phyloP scores from a whole-genome alignment of 176 grass and related monocot genomes.

The Pontederia paniculata region DNA sequence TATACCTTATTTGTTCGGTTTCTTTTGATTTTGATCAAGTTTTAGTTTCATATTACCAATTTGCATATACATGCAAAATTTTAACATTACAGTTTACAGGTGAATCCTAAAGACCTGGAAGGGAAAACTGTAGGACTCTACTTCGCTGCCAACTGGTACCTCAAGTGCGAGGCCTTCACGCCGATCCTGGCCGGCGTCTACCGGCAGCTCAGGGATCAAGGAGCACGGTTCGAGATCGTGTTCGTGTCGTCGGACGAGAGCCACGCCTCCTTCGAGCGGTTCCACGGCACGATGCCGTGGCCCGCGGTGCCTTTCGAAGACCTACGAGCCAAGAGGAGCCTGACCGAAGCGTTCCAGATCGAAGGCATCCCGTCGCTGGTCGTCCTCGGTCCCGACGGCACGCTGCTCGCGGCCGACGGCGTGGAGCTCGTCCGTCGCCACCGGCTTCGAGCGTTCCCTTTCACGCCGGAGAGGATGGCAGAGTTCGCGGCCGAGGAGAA shows the following conservation, averaged over 20 bases:
- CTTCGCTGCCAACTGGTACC: slow-evolving; percentile 61
- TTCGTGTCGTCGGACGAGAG: slow-evolving; percentile 58
- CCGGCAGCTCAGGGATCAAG: slow-evolving; percentile 18
- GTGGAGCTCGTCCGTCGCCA: slow-evolving; percentile 43
- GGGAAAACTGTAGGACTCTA: slow-evolving; percentile 47
- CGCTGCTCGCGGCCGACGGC: slow-evolving; percentile 18
- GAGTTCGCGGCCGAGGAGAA: slow-evolving; percentile 42
- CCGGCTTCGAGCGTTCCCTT: slow-evolving; percentile 39
- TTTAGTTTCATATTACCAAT: not conserved
- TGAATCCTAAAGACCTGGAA: slow-evolving; percentile 27
- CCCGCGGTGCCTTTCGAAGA: slow-evolving; percentile 46
- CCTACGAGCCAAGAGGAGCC: slow-evolving; percentile 34
- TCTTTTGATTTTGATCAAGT: no score
- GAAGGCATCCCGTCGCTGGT: slow-evolving; percentile 56
- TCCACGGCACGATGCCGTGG: slow-evolving; percentile 54
- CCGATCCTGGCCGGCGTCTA: slow-evolving; percentile 38
- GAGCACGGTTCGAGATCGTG: slow-evolving; percentile 37
- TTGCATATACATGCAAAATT: not conserved
- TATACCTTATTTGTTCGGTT: no score
- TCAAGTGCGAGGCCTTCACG: slow-evolving; percentile 49
- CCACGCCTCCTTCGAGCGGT: slow-evolving; percentile 42
- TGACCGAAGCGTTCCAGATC: slow-evolving; percentile 42
- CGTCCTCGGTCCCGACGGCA: slow-evolving; percentile 23
- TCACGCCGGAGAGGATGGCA: slow-evolving; percentile 34
- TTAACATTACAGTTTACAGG: slow-evolving; percentile 20